A percentile compares a stretch with the other conserved stretches of the same genome.
phyloP scores from a whole-genome alignment of 1,139 yeast species.

The Debaryomyces coudertii region DNA sequence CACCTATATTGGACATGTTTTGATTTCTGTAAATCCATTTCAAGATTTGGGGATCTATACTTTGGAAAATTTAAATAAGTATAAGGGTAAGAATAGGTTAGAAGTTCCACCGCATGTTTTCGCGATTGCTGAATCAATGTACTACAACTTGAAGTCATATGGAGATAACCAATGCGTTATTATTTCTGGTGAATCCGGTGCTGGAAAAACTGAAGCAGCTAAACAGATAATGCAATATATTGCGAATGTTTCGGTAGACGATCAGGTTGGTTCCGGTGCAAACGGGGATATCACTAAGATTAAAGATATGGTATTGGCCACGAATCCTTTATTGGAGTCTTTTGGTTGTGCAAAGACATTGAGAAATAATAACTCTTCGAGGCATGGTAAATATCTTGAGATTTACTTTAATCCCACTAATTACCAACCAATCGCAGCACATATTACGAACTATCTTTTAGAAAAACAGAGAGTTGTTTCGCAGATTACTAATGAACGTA shows the following conservation, averaged over 20 bases:
- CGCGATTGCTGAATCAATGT: slow-evolving; percentile 97
- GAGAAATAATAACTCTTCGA: slow-evolving; percentile 92
- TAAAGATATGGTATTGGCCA: slow-evolving; percentile 97
- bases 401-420: slow-evolving; percentile 74
- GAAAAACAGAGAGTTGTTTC: slow-evolving; percentile 96
- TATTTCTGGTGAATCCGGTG: slow-evolving; percentile 98
- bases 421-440: slow-evolving; percentile 92
- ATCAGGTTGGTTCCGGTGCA: slow-evolving; percentile 42
- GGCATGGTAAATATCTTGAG: slow-evolving; percentile 97
- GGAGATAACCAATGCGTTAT: slow-evolving; percentile 97
- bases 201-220: slow-evolving; percentile 99
- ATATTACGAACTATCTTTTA: slow-evolving; percentile 89
- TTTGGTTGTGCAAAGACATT: slow-evolving; percentile 98
- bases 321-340: slow-evolving; percentile 93
- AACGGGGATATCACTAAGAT: slow-evolving; percentile 67
- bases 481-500: slow-evolving; percentile 89
- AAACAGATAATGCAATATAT: slow-evolving; percentile 98
- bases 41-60: slow-evolving; percentile 95
- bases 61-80: slow-evolving; percentile 68
- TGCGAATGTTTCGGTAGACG: slow-evolving; percentile 70
- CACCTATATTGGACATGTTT: slow-evolving; percentile 84
- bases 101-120: slow-evolving; percentile 99
- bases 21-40: slow-evolving; percentile 96
- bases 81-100: slow-evolving; percentile 88
- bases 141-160: slow-evolving; percentile 91